These are phyloP conservation scores for Athelia sp. DNA, from an alignment of 1,284 basidiomycete species.

Conservation along the genomic window DNA sequence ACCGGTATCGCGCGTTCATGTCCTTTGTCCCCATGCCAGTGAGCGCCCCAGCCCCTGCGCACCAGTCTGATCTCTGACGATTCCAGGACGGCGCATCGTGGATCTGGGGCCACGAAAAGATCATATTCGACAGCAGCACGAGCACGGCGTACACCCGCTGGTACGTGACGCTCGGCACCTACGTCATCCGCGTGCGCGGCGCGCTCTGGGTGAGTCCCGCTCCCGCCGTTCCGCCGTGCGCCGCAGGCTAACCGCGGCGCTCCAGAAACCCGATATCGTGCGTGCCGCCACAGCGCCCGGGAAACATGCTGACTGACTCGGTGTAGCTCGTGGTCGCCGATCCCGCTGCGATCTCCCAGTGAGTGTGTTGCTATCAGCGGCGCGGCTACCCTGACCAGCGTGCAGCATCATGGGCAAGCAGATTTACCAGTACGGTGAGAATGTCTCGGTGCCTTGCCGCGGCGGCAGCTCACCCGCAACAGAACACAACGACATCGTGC, in stretches of 20 bases:
- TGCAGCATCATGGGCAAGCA: background rate
- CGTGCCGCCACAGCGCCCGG: background rate
- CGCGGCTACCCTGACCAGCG: no score
- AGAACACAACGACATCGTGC: constrained; percentile 23
- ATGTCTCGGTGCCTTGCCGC: no score
- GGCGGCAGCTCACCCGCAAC: background rate
- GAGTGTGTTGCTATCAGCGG: no score
- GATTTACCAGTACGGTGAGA: constrained; percentile 1
- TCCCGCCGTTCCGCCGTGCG: no score
- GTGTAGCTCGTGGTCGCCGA: background rate
- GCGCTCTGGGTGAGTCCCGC: background rate
- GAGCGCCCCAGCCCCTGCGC: no score
- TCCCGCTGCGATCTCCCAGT: background rate
- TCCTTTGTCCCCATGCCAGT: no score
- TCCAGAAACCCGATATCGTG: no score
- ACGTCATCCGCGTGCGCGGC: constrained; percentile 1
- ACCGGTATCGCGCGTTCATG: no score
- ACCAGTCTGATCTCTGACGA: no score
- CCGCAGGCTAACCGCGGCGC: no score
- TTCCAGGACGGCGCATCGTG: background rate
- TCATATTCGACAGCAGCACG: background rate
- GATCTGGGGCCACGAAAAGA: constrained; percentile 2
- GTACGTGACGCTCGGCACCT: constrained; percentile 1
- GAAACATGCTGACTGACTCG: background rate
- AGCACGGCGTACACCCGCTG: background rate